A percentile compares a stretch with the other conserved stretches of the same genome.
These are phyloP conservation scores for Xylariomycetidae sp. DNA, from an alignment of 2,329 filamentous ascomycete species.

Conservation along the genomic window DNA sequence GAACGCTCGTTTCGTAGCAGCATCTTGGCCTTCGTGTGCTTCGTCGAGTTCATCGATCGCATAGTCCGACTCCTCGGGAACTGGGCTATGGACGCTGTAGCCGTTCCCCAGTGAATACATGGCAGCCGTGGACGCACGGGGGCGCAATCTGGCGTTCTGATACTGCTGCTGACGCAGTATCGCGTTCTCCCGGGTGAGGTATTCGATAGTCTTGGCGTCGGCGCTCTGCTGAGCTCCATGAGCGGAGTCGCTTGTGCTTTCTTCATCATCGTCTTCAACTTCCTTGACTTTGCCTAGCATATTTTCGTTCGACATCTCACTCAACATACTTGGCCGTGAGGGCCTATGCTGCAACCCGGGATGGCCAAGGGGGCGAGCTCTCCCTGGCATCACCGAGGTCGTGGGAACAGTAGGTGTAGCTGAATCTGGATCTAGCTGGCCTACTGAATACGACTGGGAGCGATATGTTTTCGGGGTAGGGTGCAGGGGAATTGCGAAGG, in stretches of 20 bases:
- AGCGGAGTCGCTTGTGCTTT: slow-evolving; percentile 49
- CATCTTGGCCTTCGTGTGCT: slow-evolving; percentile 44
- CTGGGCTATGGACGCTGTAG: slow-evolving; percentile 52
- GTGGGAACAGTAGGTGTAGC: slow-evolving; percentile 35
- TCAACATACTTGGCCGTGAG: slow-evolving; percentile 71
- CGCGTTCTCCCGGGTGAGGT: slow-evolving; percentile 56
- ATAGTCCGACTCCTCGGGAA: slow-evolving; percentile 62
- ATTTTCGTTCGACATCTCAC: slow-evolving; percentile 62
- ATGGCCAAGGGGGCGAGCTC: slow-evolving; percentile 48
- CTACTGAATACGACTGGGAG: slow-evolving; percentile 94
- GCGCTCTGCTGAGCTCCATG: slow-evolving; percentile 46
- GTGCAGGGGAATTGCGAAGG: slow-evolving; percentile 81
- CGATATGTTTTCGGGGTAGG: slow-evolving; percentile 89
- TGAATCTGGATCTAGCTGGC: slow-evolving; percentile 71
- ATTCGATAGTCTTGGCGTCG: slow-evolving; percentile 58
- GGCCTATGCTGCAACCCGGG: slow-evolving; percentile 73
- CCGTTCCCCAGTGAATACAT: slow-evolving; percentile 49
- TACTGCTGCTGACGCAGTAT: slow-evolving; percentile 53
- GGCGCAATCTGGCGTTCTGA: slow-evolving; percentile 47
- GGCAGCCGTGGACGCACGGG: slow-evolving; percentile 51
- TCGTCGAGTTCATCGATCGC: slow-evolving; percentile 70
- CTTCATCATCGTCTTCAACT: slow-evolving; percentile 59
- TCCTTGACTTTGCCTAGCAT: slow-evolving; percentile 65
- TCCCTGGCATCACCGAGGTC: slow-evolving; percentile 43
- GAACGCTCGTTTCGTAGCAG: slow-evolving; percentile 39